A percentile compares a stretch with the other conserved stretches of the same genome.
Conservation (phyloP, 257 asterid genomes). For the Lycium ferocissimum region DNA sequence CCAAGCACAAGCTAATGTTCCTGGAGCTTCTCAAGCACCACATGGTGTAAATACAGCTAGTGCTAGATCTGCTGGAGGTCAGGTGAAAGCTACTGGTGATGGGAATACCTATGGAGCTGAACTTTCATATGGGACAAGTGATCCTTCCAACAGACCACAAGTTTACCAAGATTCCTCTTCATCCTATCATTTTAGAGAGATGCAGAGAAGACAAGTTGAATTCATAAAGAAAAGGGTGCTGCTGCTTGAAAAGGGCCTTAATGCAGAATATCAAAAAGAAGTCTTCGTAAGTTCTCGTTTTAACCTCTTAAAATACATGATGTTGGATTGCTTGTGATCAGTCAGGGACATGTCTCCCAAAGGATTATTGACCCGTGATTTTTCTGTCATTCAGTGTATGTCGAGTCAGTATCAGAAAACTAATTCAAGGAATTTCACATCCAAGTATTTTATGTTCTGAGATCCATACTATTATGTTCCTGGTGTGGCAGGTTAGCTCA, state of each 20-base stretch:
- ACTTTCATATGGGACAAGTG: slow-evolving; percentile 59
- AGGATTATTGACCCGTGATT: background rate
- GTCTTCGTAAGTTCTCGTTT: slow-evolving; percentile 64
- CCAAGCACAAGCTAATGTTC: slow-evolving; percentile 50
- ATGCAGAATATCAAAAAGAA: slow-evolving; percentile 70
- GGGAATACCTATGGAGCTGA: slow-evolving; percentile 58
- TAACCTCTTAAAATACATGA: background rate
- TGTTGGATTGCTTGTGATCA: slow-evolving; percentile 21
- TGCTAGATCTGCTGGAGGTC: slow-evolving; percentile 59
- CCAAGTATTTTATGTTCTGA: background rate
- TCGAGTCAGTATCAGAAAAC: background rate
- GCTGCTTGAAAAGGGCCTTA: slow-evolving; percentile 85
- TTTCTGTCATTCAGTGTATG: background rate
- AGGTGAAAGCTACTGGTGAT: slow-evolving; percentile 47
- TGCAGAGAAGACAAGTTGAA: slow-evolving; percentile 94
- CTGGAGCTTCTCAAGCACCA: slow-evolving; percentile 55
- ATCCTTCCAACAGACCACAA: slow-evolving; percentile 62
- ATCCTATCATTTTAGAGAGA: slow-evolving; percentile 74
- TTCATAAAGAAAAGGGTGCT: slow-evolving; percentile 91
- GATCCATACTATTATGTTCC: slow-evolving; percentile 16
- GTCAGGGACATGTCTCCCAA: background rate
- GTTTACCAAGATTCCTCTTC: slow-evolving; percentile 62
- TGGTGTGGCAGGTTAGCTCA: slow-evolving; percentile 2
- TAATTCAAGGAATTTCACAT: background rate
- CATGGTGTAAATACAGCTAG: slow-evolving; percentile 46